phyloP scores from a whole-genome alignment of 2,329 filamentous ascomycete species.

The Xylaria sp. region DNA sequence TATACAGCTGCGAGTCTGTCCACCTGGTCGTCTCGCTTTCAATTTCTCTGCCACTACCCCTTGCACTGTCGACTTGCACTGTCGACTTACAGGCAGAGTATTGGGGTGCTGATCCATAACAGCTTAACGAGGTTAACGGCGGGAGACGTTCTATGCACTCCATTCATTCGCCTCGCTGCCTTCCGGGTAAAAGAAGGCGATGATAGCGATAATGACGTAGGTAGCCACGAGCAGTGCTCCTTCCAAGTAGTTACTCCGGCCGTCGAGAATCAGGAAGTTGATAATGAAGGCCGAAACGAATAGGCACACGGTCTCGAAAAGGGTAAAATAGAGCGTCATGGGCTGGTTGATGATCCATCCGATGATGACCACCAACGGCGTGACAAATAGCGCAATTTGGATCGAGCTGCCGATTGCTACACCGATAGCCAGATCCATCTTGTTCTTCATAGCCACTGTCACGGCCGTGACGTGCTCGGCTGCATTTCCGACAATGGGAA shows the following conservation, averaged over 20 bases:
- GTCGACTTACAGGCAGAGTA: background rate
- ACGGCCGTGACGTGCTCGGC: conserved; percentile 79
- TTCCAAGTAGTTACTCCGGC: conserved; percentile 87
- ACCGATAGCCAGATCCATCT: conserved; percentile 80
- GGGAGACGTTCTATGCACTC: conserved; percentile 41
- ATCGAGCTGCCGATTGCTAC: conserved; percentile 78
- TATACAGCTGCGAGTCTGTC: background rate
- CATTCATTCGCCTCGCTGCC: conserved; percentile 57
- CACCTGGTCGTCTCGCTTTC: too few relatives aligned
- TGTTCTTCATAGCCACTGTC: conserved; percentile 77
- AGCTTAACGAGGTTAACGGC: conserved; percentile 1
- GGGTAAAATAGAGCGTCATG: conserved; percentile 86
- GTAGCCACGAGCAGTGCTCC: conserved; percentile 75
- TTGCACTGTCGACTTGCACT: too few relatives aligned
- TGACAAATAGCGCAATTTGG: conserved; percentile 78
- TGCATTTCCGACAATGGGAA: conserved; percentile 79
- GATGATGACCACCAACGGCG: conserved; percentile 75
- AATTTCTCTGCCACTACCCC: background rate
- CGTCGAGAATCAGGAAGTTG: conserved; percentile 87
- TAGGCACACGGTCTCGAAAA: conserved; percentile 88
- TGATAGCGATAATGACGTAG: conserved; percentile 74
- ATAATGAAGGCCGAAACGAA: conserved; percentile 88
- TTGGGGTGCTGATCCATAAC: background rate
- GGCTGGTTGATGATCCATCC: conserved; percentile 75
- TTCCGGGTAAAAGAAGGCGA: conserved; percentile 74